A percentile compares a stretch with the other conserved stretches of the same genome.
Evolutionary conservation across 1,139 yeast species (phyloP).

Genomic region (Torulaspora globosa): DNA sequence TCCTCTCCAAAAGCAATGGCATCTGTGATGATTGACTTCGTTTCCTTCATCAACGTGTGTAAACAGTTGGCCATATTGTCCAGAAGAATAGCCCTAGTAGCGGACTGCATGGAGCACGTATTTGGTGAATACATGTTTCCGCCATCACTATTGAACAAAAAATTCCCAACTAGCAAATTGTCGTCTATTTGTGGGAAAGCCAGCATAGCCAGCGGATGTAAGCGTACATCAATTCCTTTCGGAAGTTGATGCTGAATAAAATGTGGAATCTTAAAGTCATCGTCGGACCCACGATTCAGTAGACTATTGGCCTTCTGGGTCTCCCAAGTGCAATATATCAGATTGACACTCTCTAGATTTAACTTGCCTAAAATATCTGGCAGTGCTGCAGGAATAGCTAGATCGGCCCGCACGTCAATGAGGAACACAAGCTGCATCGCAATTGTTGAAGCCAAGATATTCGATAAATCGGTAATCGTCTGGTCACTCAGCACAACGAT

Average conservation of each 20-base stretch:
- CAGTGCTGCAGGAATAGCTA: conserved; percentile 20
- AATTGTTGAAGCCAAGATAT: conserved; percentile 13
- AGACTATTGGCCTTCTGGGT: conserved; percentile 20
- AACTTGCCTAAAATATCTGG: conserved; percentile 8
- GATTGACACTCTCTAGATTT: conserved; percentile 10
- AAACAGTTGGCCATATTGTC: conserved; percentile 31
- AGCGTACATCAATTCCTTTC: neutral
- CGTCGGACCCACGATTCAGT: conserved; percentile 6
- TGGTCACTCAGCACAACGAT: conserved; percentile 26
- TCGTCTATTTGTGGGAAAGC: conserved; percentile 30
- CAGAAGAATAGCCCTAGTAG: conserved; percentile 27
- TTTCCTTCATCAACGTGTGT: conserved; percentile 21
- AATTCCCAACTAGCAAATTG: conserved; percentile 23
- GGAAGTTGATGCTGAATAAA: conserved; percentile 25
- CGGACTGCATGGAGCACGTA: conserved; percentile 22
- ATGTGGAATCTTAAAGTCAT: conserved; percentile 18
- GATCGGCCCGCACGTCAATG: conserved; percentile 29
- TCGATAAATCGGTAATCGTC: conserved; percentile 16
- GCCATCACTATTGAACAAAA: conserved; percentile 24
- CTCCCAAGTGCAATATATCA: conserved; percentile 27
- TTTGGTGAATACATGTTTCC: conserved; percentile 29
- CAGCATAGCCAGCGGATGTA: conserved; percentile 27
- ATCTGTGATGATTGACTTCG: conserved; percentile 29
- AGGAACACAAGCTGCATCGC: conserved; percentile 25
- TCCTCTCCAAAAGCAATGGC: conserved; percentile 28